Evolutionary conservation across 2,329 filamentous ascomycete genomes (phyloP), one percentile per base, ranked within the genome.

Genomic region (Neofusicoccum laricinum): DNA sequence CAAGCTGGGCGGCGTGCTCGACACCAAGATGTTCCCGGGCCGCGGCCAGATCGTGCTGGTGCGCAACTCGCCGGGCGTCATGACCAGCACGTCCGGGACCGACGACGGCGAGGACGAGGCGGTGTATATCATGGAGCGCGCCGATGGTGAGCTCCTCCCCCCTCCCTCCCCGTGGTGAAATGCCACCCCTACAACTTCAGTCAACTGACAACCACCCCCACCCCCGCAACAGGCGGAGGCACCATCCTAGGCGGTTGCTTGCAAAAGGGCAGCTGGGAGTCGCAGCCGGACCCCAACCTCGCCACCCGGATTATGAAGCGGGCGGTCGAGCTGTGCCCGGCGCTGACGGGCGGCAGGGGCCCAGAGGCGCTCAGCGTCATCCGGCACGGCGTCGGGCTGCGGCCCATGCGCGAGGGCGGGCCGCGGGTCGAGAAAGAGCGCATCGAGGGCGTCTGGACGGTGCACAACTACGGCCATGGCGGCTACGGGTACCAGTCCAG

Each of bases 211-310:
- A n/a, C 40, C 6, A 59, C 25, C n/a, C 17, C 15, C n/a, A n/a
- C 10, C 10, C 21, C 75, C 4, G 7, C 25, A 30, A 30, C 7
- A 57, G 85, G 88, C n/a, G 93, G 93, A 19, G 93, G 93, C 11
- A 95, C 91, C 0, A 84, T 97, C 46, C 80, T 97, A 2, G 93
- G 93, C n/a, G 93, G 93, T 2, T 94, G 89, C 51, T 91, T 96
- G 71, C 88, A 93, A 74, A 86, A 89, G 70, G 84, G 88, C 32
- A 90, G 88, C 71, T 96, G 92, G 92, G 90, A 95, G 69, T 85
- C 87, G 41, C 84, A 89, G 68, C 88, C 90, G 0, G 93, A 97
- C 71, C 88, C 89, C 0, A 92, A 91, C 72, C 82, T 92, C n/a
- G 91, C 93, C 0, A 78, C 85, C 62, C 84, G 93, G 12, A 96